phyloP scores from a whole-genome alignment of 1,139 yeast species.

The Sugiyamaella pinicola region DNA sequence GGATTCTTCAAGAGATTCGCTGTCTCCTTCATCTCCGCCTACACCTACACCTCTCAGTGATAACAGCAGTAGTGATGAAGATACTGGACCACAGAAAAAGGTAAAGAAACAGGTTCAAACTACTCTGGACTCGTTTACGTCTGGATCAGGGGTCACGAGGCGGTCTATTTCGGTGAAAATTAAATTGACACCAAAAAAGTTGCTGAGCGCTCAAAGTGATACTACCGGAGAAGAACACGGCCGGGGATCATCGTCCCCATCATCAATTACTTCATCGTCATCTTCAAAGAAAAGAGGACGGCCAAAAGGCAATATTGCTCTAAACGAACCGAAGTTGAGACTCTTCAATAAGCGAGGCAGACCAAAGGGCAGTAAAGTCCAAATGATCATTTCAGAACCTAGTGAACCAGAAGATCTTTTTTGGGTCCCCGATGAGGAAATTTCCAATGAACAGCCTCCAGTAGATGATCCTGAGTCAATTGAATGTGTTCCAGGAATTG shows the following conservation, averaged over 20 bases:
- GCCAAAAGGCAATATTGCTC: slow-evolving; percentile 10
- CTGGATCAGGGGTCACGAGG: slow-evolving; percentile 2
- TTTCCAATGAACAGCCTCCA: slow-evolving; percentile 33
- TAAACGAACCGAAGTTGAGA: slow-evolving; percentile 9
- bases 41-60: neutral
- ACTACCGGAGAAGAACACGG: slow-evolving; percentile 23
- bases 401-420: slow-evolving; percentile 39
- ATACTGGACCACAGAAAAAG: neutral
- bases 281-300: slow-evolving; percentile 27
- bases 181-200: slow-evolving; percentile 8
- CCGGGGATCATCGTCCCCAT: slow-evolving; percentile 36
- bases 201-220: slow-evolving; percentile 1
- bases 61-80: neutral
- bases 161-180: slow-evolving; percentile 9
- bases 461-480: slow-evolving; percentile 24
- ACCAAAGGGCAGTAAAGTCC: slow-evolving; percentile 15
- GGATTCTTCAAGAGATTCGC: neutral
- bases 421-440: slow-evolving; percentile 32
- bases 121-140: slow-evolving; percentile 14
- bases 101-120: slow-evolving; percentile 9
- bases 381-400: slow-evolving; percentile 15
- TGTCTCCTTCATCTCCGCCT: neutral
- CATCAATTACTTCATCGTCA: slow-evolving; percentile 35
- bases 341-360: slow-evolving; percentile 11
- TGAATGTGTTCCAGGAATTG: slow-evolving; percentile 36